Evolutionary conservation across 1,284 basidiomycete genomes (phyloP), one percentile per base, ranked within the genome.

Genomic region (Sanguinoderma infundibulare): DNA sequence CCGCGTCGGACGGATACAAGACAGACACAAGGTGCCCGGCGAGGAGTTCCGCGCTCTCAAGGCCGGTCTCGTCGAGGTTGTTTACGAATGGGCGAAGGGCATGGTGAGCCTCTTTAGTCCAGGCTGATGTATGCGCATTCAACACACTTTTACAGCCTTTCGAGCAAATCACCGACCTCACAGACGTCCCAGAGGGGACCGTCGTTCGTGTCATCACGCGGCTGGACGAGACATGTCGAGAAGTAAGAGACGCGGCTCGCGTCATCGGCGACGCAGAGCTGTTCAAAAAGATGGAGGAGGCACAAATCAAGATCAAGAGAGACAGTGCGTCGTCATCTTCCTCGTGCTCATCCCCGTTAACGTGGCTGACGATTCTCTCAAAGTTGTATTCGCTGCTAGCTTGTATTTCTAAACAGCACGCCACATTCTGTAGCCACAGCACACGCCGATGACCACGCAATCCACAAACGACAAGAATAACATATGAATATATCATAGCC

Each of bases 51-150:
- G 85, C 47, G 83, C 86, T 34, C 85, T 95, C 66, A 97, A 96
- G 75, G 92, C 93, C 65, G 97, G 97, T 1, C 79, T 99, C 28
- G 89, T 95, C 12, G 94, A 98, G 72, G 96, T 98, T 0, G 97
- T 98, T 8, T 98, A 98, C 74, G 96, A 98, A 75, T 99, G 98
- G 98, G 96, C 98, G 0, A 92, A 92, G 73, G 98, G 98, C 57
- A 98, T 96, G 91, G 96, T 96, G 69, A 70, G 86, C 73, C 12
- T 5, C 30, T 22, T 5, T 22, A 17, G 42, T 28, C 36, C 6
- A 15, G 15, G 9, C 36, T 2, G 12, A 15, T 22, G 47, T 39
- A 20, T 42, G 36, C 40, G 53, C 7, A 54, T 61, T 24, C 17
- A 14, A 28, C n/a, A 38, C 57, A n/a, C 15, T 49, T 26, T 39